These are phyloP conservation scores for Kwoniella shivajii DNA, from an alignment of 1,284 basidiomycete genomes.

Conservation along the genomic window DNA sequence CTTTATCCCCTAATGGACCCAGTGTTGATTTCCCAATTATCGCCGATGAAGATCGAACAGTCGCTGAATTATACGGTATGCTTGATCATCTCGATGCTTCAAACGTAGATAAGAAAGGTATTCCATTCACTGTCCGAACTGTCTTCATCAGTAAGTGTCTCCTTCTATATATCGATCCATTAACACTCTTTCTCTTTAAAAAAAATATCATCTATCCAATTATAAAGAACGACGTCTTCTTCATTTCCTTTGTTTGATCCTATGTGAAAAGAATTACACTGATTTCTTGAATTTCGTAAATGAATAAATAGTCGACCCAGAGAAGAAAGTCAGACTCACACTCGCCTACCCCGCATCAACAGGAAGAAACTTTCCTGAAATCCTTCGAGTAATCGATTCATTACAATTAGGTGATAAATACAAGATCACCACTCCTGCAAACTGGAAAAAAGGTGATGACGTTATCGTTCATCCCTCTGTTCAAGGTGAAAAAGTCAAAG, in stretches of 20 bases:
- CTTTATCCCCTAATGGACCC: conserved; percentile 61
- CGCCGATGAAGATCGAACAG: conserved; percentile 83
- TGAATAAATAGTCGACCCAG: conserved; percentile 67
- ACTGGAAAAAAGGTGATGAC: conserved; percentile 91
- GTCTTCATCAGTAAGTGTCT: conserved; percentile 72
- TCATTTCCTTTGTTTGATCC: too few species aligned
- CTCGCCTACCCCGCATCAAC: conserved; percentile 88
- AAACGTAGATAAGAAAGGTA: conserved; percentile 81
- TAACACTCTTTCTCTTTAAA: not conserved
- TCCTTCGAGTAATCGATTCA: conserved; percentile 79
- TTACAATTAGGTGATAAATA: conserved; percentile 94
- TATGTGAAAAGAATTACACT: too few species aligned
- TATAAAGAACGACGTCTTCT: not conserved
- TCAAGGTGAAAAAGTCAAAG: conserved; percentile 81
- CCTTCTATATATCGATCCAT: not conserved
- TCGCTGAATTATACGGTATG: conserved; percentile 75
- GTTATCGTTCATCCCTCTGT: conserved; percentile 95
- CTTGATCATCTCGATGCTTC: conserved; percentile 84
- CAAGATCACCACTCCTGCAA: conserved; percentile 46
- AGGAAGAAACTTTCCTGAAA: conserved; percentile 70
- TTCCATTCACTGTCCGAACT: conserved; percentile 78
- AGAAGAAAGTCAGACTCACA: conserved; percentile 85
- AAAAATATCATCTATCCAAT: not conserved
- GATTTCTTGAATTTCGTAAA: too few species aligned
- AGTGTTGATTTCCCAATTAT: conserved; percentile 93